Evolutionary conservation across 129 eudicot genomes (phyloP), one percentile per base, ranked within the genome.

Genomic region (Kitagawia praeruptora): DNA sequence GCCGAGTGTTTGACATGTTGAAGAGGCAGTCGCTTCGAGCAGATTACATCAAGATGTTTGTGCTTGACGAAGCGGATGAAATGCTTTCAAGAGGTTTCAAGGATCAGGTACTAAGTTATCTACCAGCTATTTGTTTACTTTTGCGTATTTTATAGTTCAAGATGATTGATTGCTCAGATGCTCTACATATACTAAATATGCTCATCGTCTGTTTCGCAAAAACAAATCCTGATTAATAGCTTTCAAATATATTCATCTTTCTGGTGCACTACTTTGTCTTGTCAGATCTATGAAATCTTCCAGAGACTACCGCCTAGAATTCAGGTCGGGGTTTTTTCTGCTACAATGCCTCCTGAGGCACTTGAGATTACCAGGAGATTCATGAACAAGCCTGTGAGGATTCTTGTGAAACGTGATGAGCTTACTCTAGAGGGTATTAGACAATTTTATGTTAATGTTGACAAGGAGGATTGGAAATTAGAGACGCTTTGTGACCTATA

Each of bases 311-410:
- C 86, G 11, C 76, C 84, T 41, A 85, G 76, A 49, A 83, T 85
- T 39, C 88, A 85, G 51, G 88, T 85, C 25, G 88, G 88, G 41
- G 85, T 85, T 16, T 85, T 82, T 66, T 82, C 86, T 7, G 88
- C 88, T 13, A 85, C 88, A 46, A 85, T 85, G 88, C 86, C 88
- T 46, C 88, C 86, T 5, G 86, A 85, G 46, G 85, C 88, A 10
- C 85, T 85, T 34, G 88, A 85, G 39, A 82, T 85, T 48, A 85
- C 88, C 34, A 45, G 86, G 49, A 82, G 82, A 10, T 82, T 82
- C 63, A 85, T 85, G 88, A 70, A 71, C 31, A 79, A 79, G 67
- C 81, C 81, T 25, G 81, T 79, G 46, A 67, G 81, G 69, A 79
- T 79, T 49, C 53, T 79, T 38, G 81, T 79, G 44, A 79, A 79